Base-by-base conservation (phyloP, 345 rosid genomes). In the Hibiscus tridactylites region DNA sequence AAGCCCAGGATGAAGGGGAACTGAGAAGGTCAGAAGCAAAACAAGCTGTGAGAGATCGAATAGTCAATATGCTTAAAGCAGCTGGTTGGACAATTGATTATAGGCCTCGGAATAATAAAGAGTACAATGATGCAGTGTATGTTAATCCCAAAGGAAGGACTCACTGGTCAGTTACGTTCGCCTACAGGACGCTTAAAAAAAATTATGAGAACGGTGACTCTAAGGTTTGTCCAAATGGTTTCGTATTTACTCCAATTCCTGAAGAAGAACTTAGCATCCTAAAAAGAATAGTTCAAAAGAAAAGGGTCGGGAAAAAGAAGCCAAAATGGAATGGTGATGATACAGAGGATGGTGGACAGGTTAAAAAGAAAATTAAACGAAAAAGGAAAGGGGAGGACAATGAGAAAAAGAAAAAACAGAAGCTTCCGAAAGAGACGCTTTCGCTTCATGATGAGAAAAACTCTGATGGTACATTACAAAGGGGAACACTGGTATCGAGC, bases 91-190 rank as follows among this genome's bases (percentile, higher is more conserved):
- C 78, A 24, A 79, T 94, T 76, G 85, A 94, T 35, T 83, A 88
- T 78, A 85, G 97, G 81, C 97, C 95, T 33, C 81, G 97, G 71
- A 54, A 77, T 65, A 84, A 86, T 71, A 90, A 69, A 74, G 71
- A 61, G 15, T 94, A 94, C 77, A 57, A 58, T 0, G 97, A 89
- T 84, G 91, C 98, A 62, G 96, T 94, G 35, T 94, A 94, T 87
- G 89, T 94, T 71, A 94, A 87, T 84, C 97, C 96, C 67, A 84
- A 85, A 73, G 97, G 97, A 64, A 92, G 79, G 78, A 90, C 97
- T 73, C 97, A 91, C 81, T 94, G 98, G 98, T 94, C 98, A 53
- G 82, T 90, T 73, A 94, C 98, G 58, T 74, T 80, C 83, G 98
- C 98, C 33, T 94, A 94, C 83, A 82, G 81, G 37, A 73, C 77